Evolutionary conservation across 352 stramenopile species (phyloP).

Genomic region (Pythium pyrilobum): DNA sequence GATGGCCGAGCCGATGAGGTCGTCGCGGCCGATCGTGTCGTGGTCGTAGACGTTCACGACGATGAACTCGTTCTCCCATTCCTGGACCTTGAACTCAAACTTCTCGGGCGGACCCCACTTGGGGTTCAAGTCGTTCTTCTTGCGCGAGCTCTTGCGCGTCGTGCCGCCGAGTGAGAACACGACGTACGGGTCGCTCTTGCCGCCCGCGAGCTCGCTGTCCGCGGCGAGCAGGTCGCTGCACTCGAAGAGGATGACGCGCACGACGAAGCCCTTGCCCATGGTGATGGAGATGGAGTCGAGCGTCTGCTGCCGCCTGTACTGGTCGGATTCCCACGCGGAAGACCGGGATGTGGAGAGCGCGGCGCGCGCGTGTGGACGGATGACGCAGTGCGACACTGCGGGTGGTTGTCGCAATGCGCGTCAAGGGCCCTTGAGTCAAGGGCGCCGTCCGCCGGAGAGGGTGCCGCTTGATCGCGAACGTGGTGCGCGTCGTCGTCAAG

Average conservation of each 20-base stretch:
- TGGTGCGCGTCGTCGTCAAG: too few relatives aligned
- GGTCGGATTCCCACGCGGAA: too few relatives aligned
- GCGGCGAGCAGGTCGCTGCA: constrained; percentile 50
- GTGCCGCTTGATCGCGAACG: too few relatives aligned
- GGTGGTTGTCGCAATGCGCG: too few relatives aligned
- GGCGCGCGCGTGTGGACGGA: too few relatives aligned
- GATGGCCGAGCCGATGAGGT: constrained; percentile 66
- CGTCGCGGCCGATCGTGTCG: constrained; percentile 56
- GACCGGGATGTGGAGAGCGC: too few relatives aligned
- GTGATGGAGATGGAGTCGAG: not conserved
- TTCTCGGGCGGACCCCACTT: constrained; percentile 65
- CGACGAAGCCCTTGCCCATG: constrained; percentile 27
- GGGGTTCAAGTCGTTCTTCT: constrained; percentile 62
- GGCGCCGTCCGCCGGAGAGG: too few relatives aligned
- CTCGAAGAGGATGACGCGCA: constrained; percentile 59
- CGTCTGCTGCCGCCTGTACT: not conserved
- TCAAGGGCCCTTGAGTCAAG: too few relatives aligned
- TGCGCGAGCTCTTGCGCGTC: constrained; percentile 59
- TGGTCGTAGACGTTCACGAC: constrained; percentile 70
- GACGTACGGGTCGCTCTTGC: constrained; percentile 78
- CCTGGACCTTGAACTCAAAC: constrained; percentile 61
- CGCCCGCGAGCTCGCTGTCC: constrained; percentile 42
- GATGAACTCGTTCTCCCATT: constrained; percentile 63
- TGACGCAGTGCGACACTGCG: too few relatives aligned
- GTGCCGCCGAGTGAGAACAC: constrained; percentile 43